Evolutionary conservation across 1,284 basidiomycete genomes (phyloP).

Genomic region (Cryptococcus sp.): DNA sequence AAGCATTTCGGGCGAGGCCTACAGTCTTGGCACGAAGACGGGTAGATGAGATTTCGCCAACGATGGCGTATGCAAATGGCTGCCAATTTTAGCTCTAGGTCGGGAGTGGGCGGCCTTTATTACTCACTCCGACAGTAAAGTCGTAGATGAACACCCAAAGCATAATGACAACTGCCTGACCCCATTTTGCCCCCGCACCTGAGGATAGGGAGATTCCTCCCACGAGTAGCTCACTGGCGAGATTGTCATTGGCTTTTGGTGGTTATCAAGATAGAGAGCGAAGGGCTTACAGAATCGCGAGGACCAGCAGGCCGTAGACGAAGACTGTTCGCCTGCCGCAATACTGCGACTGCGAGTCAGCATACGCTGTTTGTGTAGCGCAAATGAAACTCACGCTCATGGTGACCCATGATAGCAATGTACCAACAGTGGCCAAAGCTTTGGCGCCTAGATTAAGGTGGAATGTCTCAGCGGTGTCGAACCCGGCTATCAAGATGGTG

Average conservation of each 20-base stretch:
- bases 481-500: neutral
- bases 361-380: neutral
- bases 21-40: slow-evolving; percentile 56
- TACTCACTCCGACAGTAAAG: slow-evolving; percentile 14
- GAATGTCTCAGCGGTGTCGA: slow-evolving; percentile 14
- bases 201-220: too few species aligned
- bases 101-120: too few species aligned
- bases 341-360: slow-evolving; percentile 53
- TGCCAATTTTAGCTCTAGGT: too few species aligned
- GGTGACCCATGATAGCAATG: slow-evolving; percentile 15
- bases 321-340: slow-evolving; percentile 48
- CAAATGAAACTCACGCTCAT: slow-evolving; percentile 10
- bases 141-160: slow-evolving; percentile 25
- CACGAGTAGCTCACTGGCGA: too few species aligned
- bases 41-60: slow-evolving; percentile 52
- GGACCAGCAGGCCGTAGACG: too few species aligned
- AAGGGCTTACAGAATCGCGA: too few species aligned
- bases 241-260: too few species aligned
- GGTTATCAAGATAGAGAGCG: too few species aligned
- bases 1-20: slow-evolving; percentile 53
- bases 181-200: slow-evolving; percentile 4
- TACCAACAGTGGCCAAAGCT: slow-evolving; percentile 15
- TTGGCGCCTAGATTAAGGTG: slow-evolving; percentile 11
- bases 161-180: slow-evolving; percentile 21
- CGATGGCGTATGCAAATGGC: slow-evolving; percentile 34